Percentiles rank a stretch among this genome's conserved stretches.
Conservation (phyloP, 1,284 basidiomycete genomes). For the Afroboletus lepidellus region DNA sequence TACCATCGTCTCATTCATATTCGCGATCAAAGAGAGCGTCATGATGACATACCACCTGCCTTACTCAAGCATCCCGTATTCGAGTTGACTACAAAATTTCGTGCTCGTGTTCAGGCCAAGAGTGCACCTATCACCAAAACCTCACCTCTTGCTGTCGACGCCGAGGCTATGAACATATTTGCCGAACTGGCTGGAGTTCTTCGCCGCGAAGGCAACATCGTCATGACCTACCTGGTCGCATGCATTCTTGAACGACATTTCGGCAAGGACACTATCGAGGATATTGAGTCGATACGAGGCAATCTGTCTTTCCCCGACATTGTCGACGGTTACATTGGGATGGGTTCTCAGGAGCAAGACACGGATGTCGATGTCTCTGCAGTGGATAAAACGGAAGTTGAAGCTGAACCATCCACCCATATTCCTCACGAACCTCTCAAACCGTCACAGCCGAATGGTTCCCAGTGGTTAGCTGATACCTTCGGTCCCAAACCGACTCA, state of each 20-base stretch:
- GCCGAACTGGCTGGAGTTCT: constrained; percentile 56
- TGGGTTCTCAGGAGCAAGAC: constrained; percentile 25
- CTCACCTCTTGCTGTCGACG: constrained; percentile 57
- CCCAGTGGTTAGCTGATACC: constrained; percentile 41
- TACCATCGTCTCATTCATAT: constrained; percentile 94
- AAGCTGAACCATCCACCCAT: constrained; percentile 15
- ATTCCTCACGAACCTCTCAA: constrained; percentile 6
- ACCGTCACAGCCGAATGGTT: constrained; percentile 33
- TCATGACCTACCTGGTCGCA: constrained; percentile 75
- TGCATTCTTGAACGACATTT: constrained; percentile 73
- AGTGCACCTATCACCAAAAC: constrained; percentile 75
- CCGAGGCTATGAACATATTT: constrained; percentile 66
- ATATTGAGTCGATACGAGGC: constrained; percentile 73
- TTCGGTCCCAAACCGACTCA: constrained; percentile 34
- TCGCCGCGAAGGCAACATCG: constrained; percentile 53
- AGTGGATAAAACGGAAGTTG: constrained; percentile 26
- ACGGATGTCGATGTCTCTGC: constrained; percentile 28
- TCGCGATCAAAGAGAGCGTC: constrained; percentile 77
- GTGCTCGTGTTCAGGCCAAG: constrained; percentile 76
- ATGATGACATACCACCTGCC: constrained; percentile 74
- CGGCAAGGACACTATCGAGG: constrained; percentile 69
- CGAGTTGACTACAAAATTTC: constrained; percentile 79
- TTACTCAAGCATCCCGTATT: constrained; percentile 78
- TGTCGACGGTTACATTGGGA: constrained; percentile 68
- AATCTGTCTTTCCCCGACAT: constrained; percentile 64